A percentile compares a stretch with the other conserved stretches of the same genome.
These are phyloP conservation scores for Suillus clintonianus DNA, from an alignment of 768 basidiomycete genomes.

Conservation along the genomic window DNA sequence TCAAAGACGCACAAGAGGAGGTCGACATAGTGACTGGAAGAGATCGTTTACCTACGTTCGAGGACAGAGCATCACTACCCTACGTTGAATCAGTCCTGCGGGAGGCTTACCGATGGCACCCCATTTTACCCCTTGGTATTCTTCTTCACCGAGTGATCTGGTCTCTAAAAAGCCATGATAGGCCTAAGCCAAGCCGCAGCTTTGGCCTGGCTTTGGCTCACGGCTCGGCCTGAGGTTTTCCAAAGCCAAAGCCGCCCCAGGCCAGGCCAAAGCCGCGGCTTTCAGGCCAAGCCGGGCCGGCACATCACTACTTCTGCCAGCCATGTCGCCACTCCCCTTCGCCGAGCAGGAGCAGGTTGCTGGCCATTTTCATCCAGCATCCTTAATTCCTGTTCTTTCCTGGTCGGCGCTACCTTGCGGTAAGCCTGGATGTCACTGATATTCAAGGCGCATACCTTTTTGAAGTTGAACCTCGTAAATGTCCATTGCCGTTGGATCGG, in stretches of 20 bases:
- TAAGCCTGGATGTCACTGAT: neutral
- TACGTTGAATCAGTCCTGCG: slow-evolving; percentile 6
- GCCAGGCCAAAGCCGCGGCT: no score
- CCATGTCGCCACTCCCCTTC: neutral
- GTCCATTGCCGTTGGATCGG: neutral
- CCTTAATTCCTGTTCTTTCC: neutral
- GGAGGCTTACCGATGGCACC: slow-evolving; percentile 1
- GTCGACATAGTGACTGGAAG: slow-evolving; percentile 8
- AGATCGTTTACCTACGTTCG: slow-evolving; percentile 6
- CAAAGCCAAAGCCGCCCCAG: no score
- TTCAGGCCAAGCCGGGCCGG: no score
- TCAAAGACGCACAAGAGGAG: slow-evolving; percentile 6
- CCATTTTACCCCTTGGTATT: neutral
- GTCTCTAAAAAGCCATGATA: no score
- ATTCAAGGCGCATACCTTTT: neutral
- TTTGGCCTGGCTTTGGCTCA: no score
- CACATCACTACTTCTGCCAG: no score
- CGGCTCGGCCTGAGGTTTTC: no score
- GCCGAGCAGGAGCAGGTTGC: neutral
- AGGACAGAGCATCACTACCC: slow-evolving; percentile 2
- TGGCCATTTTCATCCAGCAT: neutral
- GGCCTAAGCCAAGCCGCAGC: no score
- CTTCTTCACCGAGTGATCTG: neutral
- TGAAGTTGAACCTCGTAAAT: neutral
- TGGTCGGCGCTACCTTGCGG: neutral